phyloP scores from a whole-genome alignment of 495 filamentous ascomycete genomes.

The Aspergillus taichungensis region DNA sequence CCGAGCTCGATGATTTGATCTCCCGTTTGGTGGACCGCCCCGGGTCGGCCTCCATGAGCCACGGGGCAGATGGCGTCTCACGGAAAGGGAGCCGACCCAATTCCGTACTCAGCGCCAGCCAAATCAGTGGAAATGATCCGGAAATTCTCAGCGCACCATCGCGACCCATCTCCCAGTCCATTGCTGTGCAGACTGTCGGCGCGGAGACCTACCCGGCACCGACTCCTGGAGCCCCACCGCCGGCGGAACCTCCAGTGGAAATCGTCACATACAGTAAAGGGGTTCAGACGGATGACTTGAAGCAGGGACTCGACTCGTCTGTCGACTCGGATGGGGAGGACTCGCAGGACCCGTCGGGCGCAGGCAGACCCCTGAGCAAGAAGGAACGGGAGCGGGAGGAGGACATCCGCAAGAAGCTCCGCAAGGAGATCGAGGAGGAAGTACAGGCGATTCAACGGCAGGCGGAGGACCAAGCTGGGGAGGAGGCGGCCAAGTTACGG shows the following conservation, averaged over 20 bases:
- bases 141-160: conserved; percentile 35
- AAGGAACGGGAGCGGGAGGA: conserved; percentile 75
- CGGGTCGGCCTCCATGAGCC: conserved; percentile 61
- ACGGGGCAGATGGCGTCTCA: conserved; percentile 53
- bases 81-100: conserved; percentile 71
- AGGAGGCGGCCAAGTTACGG: conserved; percentile 38
- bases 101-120: conserved; percentile 68
- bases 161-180: conserved; percentile 34
- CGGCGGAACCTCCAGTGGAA: conserved; percentile 68
- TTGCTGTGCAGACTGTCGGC: conserved; percentile 60
- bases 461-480: conserved; percentile 40
- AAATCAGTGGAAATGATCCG: conserved; percentile 61
- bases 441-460: conserved; percentile 57
- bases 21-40: conserved; percentile 68
- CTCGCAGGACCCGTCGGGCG: conserved; percentile 33
- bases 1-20: conserved; percentile 78
- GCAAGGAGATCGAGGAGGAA: conserved; percentile 89
- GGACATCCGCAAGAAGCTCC: conserved; percentile 74
- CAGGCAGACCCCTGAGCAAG: conserved; percentile 60
- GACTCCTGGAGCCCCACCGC: conserved; percentile 59
- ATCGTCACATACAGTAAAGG: conserved; percentile 90
- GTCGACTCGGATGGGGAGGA: conserved; percentile 63
- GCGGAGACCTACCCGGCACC: conserved; percentile 60
- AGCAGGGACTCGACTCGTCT: conserved; percentile 21
- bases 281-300: conserved; percentile 64